These are phyloP conservation scores for Laguncularia racemosa DNA, from an alignment of 345 rosid species.

Conservation along the genomic window DNA sequence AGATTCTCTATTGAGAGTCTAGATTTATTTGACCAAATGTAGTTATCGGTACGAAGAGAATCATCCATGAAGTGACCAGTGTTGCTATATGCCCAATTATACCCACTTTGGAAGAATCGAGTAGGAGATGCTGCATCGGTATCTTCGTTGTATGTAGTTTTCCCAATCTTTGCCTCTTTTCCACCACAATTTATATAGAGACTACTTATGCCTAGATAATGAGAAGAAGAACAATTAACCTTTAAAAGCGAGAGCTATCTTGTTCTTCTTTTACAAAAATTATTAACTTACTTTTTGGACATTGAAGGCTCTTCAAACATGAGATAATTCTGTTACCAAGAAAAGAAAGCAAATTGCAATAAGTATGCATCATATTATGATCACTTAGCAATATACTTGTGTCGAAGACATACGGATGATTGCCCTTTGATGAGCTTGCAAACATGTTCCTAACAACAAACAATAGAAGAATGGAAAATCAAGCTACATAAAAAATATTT, in stretches of 20 bases:
- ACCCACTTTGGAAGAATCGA: constrained; percentile 21
- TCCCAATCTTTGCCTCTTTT: constrained; percentile 21
- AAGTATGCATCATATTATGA: not conserved
- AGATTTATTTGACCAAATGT: constrained; percentile 19
- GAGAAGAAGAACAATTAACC: not conserved
- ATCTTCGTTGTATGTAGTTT: constrained; percentile 43
- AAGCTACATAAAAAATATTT: not conserved
- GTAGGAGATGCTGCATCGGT: constrained; percentile 45
- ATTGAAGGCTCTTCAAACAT: not conserved
- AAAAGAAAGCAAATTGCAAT: not conserved
- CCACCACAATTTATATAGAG: constrained; percentile 67
- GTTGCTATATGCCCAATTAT: constrained; percentile 64
- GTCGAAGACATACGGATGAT: constrained; percentile 36
- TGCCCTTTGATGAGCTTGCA: constrained; percentile 31
- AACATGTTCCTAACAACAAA: constrained; percentile 48
- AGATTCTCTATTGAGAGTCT: constrained; percentile 26
- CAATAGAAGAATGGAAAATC: not conserved
- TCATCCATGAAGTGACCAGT: constrained; percentile 73
- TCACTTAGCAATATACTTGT: not conserved
- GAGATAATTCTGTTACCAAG: not conserved
- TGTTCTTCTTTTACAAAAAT: not conserved
- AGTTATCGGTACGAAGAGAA: constrained; percentile 24
- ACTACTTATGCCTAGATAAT: constrained; percentile 33
- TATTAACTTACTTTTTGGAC: constrained; percentile 4
- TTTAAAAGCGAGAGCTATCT: constrained; percentile 1